Percentiles rank a stretch among this genome's conserved stretches.
Evolutionary conservation across 306 rosid species (phyloP).

Genomic region (Dicorynia guianensis): DNA sequence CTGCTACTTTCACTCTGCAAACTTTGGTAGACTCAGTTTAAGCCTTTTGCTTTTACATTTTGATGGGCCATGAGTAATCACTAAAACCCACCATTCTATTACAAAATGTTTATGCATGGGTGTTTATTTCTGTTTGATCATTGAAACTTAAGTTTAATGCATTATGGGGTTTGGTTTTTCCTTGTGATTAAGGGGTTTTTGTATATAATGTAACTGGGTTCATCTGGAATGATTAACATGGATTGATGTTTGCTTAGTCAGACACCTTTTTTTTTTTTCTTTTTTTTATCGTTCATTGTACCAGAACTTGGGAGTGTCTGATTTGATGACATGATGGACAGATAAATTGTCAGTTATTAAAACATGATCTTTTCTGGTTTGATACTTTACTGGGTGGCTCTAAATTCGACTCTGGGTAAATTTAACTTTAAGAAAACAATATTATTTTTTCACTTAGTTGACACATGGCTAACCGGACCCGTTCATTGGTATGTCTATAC

Average conservation of each 20-base stretch:
- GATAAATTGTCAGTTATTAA: neutral
- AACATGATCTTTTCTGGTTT: neutral
- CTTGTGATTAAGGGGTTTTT: neutral
- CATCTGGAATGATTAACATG: too few relatives aligned
- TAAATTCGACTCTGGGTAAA: neutral
- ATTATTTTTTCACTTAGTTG: neutral
- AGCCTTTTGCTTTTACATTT: neutral
- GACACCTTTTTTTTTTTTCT: too few relatives aligned
- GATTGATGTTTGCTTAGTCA: too few relatives aligned
- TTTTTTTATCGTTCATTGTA: too few relatives aligned
- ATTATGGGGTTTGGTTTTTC: neutral
- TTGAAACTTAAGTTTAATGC: neutral
- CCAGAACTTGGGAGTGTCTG: neutral
- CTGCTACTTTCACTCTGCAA: too few relatives aligned
- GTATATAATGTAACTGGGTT: neutral
- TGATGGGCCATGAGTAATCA: constrained; percentile 1
- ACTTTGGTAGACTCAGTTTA: neutral
- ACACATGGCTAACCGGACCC: neutral
- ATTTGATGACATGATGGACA: neutral
- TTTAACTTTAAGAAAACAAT: neutral
- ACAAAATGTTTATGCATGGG: neutral
- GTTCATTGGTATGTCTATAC: constrained; percentile 1
- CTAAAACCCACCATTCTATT: neutral
- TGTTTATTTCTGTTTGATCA: constrained; percentile 1
- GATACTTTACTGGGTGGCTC: neutral